A percentile compares a stretch with the other conserved stretches of the same genome.
These are phyloP conservation scores for Leishmania amazonensis DNA, from an alignment of 208 protist species.

Conservation along the genomic window DNA sequence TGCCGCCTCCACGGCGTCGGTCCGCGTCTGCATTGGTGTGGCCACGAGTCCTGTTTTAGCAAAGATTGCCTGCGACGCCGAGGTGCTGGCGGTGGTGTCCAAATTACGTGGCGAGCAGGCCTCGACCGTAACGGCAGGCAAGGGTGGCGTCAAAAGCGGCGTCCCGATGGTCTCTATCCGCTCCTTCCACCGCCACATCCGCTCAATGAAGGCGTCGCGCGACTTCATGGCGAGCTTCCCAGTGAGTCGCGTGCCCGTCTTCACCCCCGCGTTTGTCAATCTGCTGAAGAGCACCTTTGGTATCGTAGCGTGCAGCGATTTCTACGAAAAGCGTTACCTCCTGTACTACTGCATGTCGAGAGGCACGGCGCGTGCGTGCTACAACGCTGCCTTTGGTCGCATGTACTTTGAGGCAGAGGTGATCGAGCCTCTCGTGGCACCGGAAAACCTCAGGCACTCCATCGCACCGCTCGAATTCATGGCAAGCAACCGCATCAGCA, in stretches of 20 bases:
- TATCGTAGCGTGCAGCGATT: slow-evolving; percentile 57
- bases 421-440: slow-evolving; percentile 30
- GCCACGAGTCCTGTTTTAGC: slow-evolving; percentile 64
- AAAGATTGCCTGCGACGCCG: slow-evolving; percentile 83
- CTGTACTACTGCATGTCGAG: slow-evolving; percentile 62
- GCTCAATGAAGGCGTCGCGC: slow-evolving; percentile 31
- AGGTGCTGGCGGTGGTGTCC: slow-evolving; percentile 33
- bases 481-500: slow-evolving; percentile 42
- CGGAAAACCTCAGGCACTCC: slow-evolving; percentile 19
- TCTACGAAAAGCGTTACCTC: slow-evolving; percentile 35
- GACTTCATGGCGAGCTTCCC: slow-evolving; percentile 53
- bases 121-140: not conserved
- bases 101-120: not conserved
- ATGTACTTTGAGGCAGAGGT: slow-evolving; percentile 61
- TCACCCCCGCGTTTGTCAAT: slow-evolving; percentile 55
- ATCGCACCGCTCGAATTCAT: slow-evolving; percentile 17
- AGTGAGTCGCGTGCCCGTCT: slow-evolving; percentile 54
- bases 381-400: slow-evolving; percentile 45
- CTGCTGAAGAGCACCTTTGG: slow-evolving; percentile 62
- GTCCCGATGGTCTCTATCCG: slow-evolving; percentile 44
- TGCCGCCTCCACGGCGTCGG: not conserved
- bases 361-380: slow-evolving; percentile 45
- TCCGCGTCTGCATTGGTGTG: slow-evolving; percentile 69
- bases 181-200: slow-evolving; percentile 51
- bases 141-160: not conserved